These are phyloP conservation scores for Aristolochia contorta DNA, from an alignment of 164 flowering plant species.

Conservation along the genomic window DNA sequence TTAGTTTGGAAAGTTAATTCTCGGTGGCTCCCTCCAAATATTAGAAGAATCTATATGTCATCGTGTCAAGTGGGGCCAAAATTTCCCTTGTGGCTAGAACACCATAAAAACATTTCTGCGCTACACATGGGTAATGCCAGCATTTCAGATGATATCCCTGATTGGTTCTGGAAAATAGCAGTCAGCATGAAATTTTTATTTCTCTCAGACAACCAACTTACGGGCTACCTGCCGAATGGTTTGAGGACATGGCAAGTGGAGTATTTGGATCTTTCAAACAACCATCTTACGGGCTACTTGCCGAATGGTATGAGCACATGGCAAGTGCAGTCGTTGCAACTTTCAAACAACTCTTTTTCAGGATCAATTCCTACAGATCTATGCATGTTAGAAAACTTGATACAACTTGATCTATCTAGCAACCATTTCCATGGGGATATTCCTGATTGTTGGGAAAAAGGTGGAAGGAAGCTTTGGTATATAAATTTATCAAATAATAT, in stretches of 20 bases:
- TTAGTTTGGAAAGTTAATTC: not conserved
- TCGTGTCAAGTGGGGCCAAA: conserved; percentile 3
- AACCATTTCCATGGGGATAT: no score
- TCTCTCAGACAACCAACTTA: conserved; percentile 6
- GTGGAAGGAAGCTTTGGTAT: not conserved
- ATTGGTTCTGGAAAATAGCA: conserved; percentile 8
- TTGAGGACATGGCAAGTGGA: conserved; percentile 2
- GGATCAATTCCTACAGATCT: conserved; percentile 13
- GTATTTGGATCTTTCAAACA: no score
- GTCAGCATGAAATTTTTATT: not conserved
- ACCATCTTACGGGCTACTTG: no score
- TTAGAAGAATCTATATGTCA: not conserved
- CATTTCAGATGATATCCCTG: conserved; percentile 8
- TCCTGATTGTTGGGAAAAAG: no score
- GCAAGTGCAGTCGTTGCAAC: not conserved
- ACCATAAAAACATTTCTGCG: no score
- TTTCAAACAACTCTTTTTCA: conserved; percentile 8
- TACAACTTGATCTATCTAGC: no score
- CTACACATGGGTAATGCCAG: not conserved
- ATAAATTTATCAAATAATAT: conserved; percentile 13
- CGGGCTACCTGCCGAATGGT: not conserved
- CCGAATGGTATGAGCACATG: no score
- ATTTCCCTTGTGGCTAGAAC: conserved; percentile 10
- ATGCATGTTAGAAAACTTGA: no score
- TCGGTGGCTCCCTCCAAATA: conserved; percentile 12